Evolutionary conservation across 306 rosid genomes (phyloP).

Genomic region (Hippophae gyantsensis): DNA sequence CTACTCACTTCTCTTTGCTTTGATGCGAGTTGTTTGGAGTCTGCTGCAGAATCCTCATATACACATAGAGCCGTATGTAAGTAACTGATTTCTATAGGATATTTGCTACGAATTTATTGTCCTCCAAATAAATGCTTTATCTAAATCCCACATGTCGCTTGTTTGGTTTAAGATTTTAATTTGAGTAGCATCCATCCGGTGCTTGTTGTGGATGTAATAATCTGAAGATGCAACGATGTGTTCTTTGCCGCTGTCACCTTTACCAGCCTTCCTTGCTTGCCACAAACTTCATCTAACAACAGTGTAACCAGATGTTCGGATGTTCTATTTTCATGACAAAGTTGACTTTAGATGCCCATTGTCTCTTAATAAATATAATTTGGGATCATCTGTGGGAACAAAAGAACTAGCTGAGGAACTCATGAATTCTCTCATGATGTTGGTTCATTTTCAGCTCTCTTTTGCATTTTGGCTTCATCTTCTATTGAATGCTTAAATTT

Average conservation of each 20-base stretch:
- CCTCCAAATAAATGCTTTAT: not conserved
- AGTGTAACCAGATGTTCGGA: too few species aligned
- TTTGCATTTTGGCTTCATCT: too few species aligned
- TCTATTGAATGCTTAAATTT: not conserved
- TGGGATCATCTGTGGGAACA: too few species aligned
- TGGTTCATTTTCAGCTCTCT: not conserved
- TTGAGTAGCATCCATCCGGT: too few species aligned
- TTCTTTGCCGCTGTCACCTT: not conserved
- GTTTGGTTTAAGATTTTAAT: not conserved
- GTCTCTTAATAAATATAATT: not conserved
- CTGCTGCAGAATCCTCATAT: conserved; percentile 84
- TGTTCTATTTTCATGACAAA: not conserved
- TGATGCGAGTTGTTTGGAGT: conserved; percentile 81
- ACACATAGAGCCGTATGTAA: conserved; percentile 88
- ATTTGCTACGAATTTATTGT: not conserved
- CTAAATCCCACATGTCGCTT: not conserved
- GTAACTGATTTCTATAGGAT: conserved; percentile 9
- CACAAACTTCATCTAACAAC: not conserved
- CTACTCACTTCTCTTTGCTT: conserved; percentile 51
- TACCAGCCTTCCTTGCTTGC: not conserved
- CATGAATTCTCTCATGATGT: not conserved
- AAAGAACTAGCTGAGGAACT: not conserved
- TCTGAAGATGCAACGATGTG: not conserved
- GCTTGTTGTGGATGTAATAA: not conserved
- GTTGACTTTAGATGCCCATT: not conserved